A percentile compares a stretch with the other conserved stretches of the same genome.
phyloP scores from a whole-genome alignment of 2,329 filamentous ascomycete species.

The Pseudogymnoascus sp. region DNA sequence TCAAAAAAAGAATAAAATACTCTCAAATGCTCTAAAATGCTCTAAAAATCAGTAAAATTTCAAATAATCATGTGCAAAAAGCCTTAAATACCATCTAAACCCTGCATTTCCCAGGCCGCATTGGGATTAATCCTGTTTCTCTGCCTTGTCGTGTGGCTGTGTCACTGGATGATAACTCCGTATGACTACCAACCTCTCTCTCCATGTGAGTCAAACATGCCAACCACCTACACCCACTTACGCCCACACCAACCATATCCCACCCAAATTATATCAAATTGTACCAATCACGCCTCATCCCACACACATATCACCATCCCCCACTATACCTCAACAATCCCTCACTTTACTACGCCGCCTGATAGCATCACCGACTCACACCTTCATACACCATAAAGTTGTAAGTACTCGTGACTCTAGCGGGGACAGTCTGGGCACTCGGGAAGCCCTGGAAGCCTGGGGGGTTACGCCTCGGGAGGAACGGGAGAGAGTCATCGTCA shows the following conservation, averaged over 20 bases:
- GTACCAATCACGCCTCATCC: not conserved
- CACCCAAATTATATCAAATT: not conserved
- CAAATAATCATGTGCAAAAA: constrained; percentile 1
- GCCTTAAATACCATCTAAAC: not conserved
- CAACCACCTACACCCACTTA: not conserved
- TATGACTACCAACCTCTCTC: not conserved
- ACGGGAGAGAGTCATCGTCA: not conserved
- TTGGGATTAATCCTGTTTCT: not conserved
- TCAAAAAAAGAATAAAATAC: not conserved
- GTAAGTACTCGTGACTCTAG: not conserved
- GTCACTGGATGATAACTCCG: not conserved
- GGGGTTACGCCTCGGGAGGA: not conserved
- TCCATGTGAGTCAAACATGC: not conserved
- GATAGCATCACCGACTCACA: not conserved
- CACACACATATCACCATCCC: not conserved
- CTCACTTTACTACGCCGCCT: not conserved
- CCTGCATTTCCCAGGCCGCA: not conserved
- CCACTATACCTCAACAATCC: not conserved
- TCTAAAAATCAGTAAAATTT: not conserved
- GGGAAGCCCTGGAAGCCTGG: not conserved
- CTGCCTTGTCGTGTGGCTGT: constrained; percentile 3
- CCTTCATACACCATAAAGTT: not conserved
- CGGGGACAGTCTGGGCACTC: not conserved
- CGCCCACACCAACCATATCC: not conserved
- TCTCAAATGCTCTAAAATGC: not conserved